Base-by-base conservation (phyloP, 108 stramenopile genomes). In the Aurantiochytrium sp. region DNA sequence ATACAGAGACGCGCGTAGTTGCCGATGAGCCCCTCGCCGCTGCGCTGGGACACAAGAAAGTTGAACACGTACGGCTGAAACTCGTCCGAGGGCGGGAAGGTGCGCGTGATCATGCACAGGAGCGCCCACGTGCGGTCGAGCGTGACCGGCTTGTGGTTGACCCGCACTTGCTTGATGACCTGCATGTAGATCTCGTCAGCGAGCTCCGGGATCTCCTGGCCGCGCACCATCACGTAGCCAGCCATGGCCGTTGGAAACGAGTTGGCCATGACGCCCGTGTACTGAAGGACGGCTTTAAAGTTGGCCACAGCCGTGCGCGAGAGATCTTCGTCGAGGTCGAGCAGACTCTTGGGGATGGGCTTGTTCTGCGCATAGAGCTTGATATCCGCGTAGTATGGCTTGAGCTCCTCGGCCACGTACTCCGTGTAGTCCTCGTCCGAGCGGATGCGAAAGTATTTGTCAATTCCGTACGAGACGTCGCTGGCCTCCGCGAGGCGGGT, bases 231-330 rank as follows among this genome's bases (percentile, higher is more conserved):
- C 52, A 94, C 92, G 86, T 94, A 92, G 54, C 93, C 92, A 2
- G 93, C 93, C 48, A 94, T 90, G 24, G 91, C 93, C n/a, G 92
- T 92, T 3, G 93, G 93, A 92, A 93, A 94, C 55, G 90, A 85
- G 90, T 93, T 91, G 69, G 91, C 86, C 91, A 92, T 92, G 85
- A 93, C 93, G 22, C 93, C 93, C 88, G 90, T 90, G 93, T 94
- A 94, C 24, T 93, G 93, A 21, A 94, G 87, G 24, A 94, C 30
- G 37, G 90, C 89, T 91, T 93, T 94, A 89, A 92, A 91, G 45
- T 93, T 90, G 19, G 87, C 55, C 22, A 91, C 45, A 39, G 93
- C 93, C 24, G 87, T 55, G 91, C 91, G 92, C 27, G 68, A 87
- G 39, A 87, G 52, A 31, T 92, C 92, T 68, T 89, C 92, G 59